Evolutionary conservation across 1,284 basidiomycete genomes (phyloP).

Genomic region (Trichosporon sp.): DNA sequence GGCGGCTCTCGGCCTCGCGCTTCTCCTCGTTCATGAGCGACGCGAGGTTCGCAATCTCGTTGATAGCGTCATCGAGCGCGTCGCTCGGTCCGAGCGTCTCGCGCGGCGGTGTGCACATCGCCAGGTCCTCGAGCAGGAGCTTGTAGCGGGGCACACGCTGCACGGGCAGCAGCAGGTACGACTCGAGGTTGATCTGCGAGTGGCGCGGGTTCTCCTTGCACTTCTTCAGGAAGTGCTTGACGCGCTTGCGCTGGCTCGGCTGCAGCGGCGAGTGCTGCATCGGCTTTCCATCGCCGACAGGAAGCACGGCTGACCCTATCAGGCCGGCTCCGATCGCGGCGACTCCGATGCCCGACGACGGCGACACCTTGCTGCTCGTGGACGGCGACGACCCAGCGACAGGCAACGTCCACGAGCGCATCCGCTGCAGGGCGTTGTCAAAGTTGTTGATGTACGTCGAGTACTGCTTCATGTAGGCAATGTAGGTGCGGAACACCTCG

Average conservation of each 20-base stretch:
- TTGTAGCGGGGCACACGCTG: slow-evolving; percentile 95
- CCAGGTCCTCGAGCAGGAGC: slow-evolving; percentile 80
- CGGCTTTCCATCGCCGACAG: slow-evolving; percentile 44
- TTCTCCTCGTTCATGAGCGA: slow-evolving; percentile 96
- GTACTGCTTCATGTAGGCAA: slow-evolving; percentile 96
- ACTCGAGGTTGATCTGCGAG: slow-evolving; percentile 93
- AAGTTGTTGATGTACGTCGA: slow-evolving; percentile 96
- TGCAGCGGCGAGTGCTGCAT: slow-evolving; percentile 51
- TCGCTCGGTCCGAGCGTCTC: slow-evolving; percentile 62
- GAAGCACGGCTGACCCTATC: slow-evolving; percentile 59
- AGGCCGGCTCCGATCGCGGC: slow-evolving; percentile 19
- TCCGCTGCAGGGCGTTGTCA: slow-evolving; percentile 79
- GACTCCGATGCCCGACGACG: slow-evolving; percentile 18
- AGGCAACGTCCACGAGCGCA: slow-evolving; percentile 68
- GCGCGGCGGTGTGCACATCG: slow-evolving; percentile 74
- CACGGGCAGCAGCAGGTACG: slow-evolving; percentile 88
- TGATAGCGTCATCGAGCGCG: slow-evolving; percentile 75
- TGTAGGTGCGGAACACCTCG: slow-evolving; percentile 83
- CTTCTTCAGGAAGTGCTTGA: slow-evolving; percentile 74
- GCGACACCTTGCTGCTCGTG: not conserved
- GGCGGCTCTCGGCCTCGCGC: slow-evolving; percentile 82
- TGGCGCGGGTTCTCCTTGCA: slow-evolving; percentile 65
- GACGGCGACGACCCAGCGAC: not conserved
- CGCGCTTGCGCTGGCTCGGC: slow-evolving; percentile 74
- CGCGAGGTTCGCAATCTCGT: slow-evolving; percentile 78